Evolutionary conservation across 2,329 filamentous ascomycete species (phyloP).

Genomic region (Coniochaeta sp.): DNA sequence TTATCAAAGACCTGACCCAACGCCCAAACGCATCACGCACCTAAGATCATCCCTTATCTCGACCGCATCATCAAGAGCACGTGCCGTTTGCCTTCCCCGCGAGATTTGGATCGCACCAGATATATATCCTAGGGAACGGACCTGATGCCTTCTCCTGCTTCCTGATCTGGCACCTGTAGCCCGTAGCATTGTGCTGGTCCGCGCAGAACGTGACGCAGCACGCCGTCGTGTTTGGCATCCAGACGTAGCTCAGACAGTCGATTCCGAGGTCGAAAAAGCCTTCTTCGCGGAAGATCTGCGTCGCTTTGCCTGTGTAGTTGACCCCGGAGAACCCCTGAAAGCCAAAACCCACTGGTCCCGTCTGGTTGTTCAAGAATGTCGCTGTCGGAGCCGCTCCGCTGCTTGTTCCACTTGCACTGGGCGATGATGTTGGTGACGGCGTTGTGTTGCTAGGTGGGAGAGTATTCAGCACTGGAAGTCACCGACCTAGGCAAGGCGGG

Average conservation of each 20-base stretch:
- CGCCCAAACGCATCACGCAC: background rate
- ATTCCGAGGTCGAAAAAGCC: constrained; percentile 16
- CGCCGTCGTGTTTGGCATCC: constrained; percentile 13
- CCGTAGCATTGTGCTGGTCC: constrained; percentile 12
- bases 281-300: constrained; percentile 15
- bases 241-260: constrained; percentile 15
- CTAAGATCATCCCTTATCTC: background rate
- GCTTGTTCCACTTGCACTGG: constrained; percentile 1
- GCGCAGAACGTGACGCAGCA: constrained; percentile 21
- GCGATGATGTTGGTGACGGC: background rate
- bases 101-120: constrained; percentile 15
- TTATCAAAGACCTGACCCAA: too few species aligned
- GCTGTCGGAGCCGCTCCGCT: constrained; percentile 1
- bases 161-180: constrained; percentile 18
- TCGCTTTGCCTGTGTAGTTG: constrained; percentile 16
- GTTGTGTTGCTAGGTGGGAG: background rate
- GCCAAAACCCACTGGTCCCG: constrained; percentile 11
- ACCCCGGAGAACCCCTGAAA: constrained; percentile 23
- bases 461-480: background rate
- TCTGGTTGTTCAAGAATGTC: constrained; percentile 15
- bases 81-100: constrained; percentile 2
- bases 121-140: constrained; percentile 15
- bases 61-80: constrained; percentile 2
- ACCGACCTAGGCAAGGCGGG: too few species aligned
- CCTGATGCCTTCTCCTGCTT: constrained; percentile 8